A percentile compares a stretch with the other conserved stretches of the same genome.
phyloP scores from a whole-genome alignment of 1,284 basidiomycete genomes.

The Sporisorium graminicola region DNA sequence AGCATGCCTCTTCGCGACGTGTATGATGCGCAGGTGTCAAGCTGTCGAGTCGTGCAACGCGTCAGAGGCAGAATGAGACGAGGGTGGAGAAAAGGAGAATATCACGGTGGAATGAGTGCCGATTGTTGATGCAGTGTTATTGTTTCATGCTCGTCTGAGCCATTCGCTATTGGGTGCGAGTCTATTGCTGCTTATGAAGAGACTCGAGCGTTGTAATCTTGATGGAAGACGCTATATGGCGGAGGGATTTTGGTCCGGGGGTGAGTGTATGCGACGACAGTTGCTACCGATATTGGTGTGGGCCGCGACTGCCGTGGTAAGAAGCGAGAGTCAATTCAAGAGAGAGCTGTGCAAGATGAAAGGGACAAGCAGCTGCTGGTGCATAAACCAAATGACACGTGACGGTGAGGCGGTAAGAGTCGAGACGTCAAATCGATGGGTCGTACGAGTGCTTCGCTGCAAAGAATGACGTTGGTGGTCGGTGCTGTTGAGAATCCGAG shows the following conservation, averaged over 20 bases:
- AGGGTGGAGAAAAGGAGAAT: background rate
- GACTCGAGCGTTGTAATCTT: background rate
- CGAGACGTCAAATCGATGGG: background rate
- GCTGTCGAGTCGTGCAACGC: background rate
- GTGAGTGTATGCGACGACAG: too few relatives aligned
- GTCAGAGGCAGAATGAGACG: background rate
- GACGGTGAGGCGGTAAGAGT: background rate
- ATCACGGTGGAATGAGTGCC: background rate
- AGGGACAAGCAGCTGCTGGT: background rate
- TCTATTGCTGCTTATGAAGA: too few relatives aligned
- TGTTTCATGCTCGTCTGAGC: conserved; percentile 16
- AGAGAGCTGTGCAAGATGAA: background rate
- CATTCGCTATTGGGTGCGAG: too few relatives aligned
- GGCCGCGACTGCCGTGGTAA: too few relatives aligned
- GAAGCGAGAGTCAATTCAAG: background rate
- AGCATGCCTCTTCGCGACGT: background rate
- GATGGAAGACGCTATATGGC: too few relatives aligned
- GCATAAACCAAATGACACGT: background rate
- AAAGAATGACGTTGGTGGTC: too few relatives aligned
- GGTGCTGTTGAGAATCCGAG: too few relatives aligned
- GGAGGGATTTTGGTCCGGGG: too few relatives aligned
- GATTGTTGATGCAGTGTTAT: background rate
- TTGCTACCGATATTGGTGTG: too few relatives aligned
- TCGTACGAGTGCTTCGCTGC: too few relatives aligned
- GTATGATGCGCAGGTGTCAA: conserved; percentile 1